Conservation (phyloP, 306 rosid species). For the Arachis hypogaea region DNA sequence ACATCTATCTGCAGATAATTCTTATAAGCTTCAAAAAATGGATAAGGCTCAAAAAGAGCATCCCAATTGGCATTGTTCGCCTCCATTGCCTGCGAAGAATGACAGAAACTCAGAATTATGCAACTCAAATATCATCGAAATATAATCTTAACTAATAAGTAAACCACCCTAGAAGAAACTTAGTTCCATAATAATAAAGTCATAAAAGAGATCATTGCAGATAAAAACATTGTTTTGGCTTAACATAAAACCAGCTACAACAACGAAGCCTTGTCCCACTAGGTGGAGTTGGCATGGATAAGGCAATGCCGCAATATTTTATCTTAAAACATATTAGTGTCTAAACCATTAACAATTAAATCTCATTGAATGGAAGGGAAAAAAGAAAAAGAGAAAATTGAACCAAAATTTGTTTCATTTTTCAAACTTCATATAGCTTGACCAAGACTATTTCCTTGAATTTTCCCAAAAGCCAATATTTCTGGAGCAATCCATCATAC, state of each 20-base stretch:
- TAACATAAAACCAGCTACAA: not conserved
- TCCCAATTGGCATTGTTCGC: slow-evolving; percentile 83
- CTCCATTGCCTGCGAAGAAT: slow-evolving; percentile 79
- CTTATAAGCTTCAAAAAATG: slow-evolving; percentile 87
- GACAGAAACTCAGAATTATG: slow-evolving; percentile 38
- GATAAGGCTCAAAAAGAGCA: slow-evolving; percentile 75
- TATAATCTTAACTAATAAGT: not conserved
- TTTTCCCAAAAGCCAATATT: slow-evolving; percentile 16
- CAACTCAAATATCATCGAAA: slow-evolving; percentile 23
- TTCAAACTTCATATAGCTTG: slow-evolving; percentile 14
- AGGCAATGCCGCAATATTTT: too few relatives aligned
- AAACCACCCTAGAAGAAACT: slow-evolving; percentile 19
- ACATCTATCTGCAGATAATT: slow-evolving; percentile 85
- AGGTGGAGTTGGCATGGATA: too few relatives aligned
- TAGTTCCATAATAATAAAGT: not conserved
- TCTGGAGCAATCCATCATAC: slow-evolving; percentile 47
- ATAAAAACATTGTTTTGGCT: not conserved
- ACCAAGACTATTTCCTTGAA: not conserved
- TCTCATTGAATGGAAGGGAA: not conserved
- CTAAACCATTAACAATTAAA: too few relatives aligned
- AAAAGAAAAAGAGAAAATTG: slow-evolving; percentile 6
- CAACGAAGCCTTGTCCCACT: too few relatives aligned
- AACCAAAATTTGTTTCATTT: not conserved
- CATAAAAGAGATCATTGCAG: slow-evolving; percentile 3
- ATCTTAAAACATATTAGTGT: too few relatives aligned